Conservation (phyloP, 768 basidiomycete species). For the Suillus placidus region DNA sequence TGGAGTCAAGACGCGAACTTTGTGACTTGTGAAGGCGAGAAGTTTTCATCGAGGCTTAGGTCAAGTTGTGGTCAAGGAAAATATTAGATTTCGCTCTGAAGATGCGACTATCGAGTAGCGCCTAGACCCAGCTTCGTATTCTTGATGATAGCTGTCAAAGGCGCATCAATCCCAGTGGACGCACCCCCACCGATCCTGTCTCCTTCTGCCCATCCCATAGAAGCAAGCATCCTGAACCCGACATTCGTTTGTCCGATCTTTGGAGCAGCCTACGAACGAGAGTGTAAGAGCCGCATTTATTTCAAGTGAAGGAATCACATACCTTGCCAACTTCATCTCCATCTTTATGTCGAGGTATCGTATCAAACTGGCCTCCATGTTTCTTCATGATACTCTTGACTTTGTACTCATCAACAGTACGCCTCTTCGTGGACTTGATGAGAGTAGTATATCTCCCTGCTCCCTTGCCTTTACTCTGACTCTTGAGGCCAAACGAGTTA, state of each 20-base stretch:
- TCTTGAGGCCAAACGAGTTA: slow-evolving; percentile 75
- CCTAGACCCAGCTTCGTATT: slow-evolving; percentile 84
- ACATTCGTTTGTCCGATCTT: slow-evolving; percentile 80
- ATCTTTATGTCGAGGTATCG: slow-evolving; percentile 61
- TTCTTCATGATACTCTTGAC: slow-evolving; percentile 48
- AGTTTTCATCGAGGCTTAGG: background rate
- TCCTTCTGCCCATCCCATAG: slow-evolving; percentile 93
- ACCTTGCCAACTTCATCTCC: slow-evolving; percentile 90
- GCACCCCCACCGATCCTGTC: slow-evolving; percentile 64
- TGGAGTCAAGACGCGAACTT: background rate
- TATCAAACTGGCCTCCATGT: slow-evolving; percentile 34
- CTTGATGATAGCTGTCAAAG: slow-evolving; percentile 85
- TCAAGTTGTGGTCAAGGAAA: background rate
- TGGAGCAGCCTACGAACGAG: slow-evolving; percentile 61
- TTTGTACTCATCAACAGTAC: slow-evolving; percentile 63
- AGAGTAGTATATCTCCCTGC: slow-evolving; percentile 76
- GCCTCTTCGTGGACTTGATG: slow-evolving; percentile 64
- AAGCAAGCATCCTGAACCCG: slow-evolving; percentile 84
- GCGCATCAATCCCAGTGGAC: slow-evolving; percentile 67
- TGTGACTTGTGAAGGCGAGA: background rate
- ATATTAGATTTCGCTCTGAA: background rate
- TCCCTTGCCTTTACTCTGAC: slow-evolving; percentile 73
- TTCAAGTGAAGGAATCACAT: slow-evolving; percentile 19
- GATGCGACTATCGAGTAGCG: slow-evolving; percentile 39
- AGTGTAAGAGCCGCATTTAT: background rate